A percentile compares a stretch with the other conserved stretches of the same genome.
Conservation (phyloP, 257 asterid species). For the Solanum lycopersicoides region DNA sequence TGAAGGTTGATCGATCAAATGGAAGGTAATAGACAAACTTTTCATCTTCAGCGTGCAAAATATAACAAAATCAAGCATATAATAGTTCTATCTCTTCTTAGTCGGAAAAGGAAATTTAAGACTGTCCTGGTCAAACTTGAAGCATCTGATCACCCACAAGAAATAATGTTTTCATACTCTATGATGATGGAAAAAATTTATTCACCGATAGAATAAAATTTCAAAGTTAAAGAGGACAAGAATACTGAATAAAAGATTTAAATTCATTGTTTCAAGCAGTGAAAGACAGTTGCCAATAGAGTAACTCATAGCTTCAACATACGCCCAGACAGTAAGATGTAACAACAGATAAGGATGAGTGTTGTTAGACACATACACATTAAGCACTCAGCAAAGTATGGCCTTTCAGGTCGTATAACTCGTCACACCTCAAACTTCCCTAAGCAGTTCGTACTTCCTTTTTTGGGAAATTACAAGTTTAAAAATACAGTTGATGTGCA, state of each 20-base stretch:
- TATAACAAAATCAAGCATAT: neutral
- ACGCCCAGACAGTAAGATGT: neutral
- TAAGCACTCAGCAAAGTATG: neutral
- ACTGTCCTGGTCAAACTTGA: neutral
- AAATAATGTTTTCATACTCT: neutral
- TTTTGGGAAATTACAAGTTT: neutral
- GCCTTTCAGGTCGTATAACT: neutral
- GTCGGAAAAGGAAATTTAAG: neutral
- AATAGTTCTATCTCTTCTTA: neutral
- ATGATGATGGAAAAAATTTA: neutral
- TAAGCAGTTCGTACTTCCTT: neutral
- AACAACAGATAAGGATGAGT: neutral
- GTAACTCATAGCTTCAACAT: neutral
- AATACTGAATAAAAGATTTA: neutral
- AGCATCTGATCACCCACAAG: neutral
- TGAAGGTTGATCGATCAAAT: neutral
- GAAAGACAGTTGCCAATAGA: neutral
- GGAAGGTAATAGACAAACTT: neutral
- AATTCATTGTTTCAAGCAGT: neutral
- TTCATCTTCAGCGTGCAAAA: neutral
- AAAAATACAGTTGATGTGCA: neutral
- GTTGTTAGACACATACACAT: neutral
- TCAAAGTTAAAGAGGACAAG: neutral
- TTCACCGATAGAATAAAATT: neutral
- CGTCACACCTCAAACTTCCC: neutral